Conservation (phyloP, 2,329 filamentous ascomycete species). For the Incumbomyces delicatus region DNA sequence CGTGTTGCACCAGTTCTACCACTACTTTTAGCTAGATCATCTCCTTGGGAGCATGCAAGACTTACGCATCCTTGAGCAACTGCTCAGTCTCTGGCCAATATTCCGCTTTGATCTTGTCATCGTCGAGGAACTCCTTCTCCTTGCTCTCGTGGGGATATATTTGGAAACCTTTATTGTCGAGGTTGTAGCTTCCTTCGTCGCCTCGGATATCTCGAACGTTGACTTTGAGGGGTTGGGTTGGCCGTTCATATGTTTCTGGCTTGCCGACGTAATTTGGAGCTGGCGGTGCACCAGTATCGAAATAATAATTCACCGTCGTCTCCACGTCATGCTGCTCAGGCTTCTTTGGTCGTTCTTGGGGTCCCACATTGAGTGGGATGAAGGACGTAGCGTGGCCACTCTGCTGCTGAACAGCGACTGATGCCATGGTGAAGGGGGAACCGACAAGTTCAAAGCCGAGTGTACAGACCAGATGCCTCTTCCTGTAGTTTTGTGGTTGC, state of each 20-base stretch:
- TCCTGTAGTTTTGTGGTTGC: not conserved
- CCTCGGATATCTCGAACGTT: slow-evolving; percentile 37
- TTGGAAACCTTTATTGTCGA: slow-evolving; percentile 34
- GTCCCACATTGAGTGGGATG: slow-evolving; percentile 15
- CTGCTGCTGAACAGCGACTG: slow-evolving; percentile 19
- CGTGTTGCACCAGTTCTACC: slow-evolving; percentile 47
- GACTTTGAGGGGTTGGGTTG: slow-evolving; percentile 17
- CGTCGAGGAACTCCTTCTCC: slow-evolving; percentile 28
- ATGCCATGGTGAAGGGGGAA: slow-evolving; percentile 18
- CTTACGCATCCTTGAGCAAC: slow-evolving; percentile 27
- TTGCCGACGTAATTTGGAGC: slow-evolving; percentile 20
- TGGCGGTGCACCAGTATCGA: slow-evolving; percentile 22
- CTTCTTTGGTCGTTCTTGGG: slow-evolving; percentile 2
- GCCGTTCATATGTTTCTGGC: slow-evolving; percentile 22
- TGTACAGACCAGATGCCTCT: not conserved
- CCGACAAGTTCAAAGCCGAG: no score
- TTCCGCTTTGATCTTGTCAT: slow-evolving; percentile 25
- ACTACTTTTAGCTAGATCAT: no score
- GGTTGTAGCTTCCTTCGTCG: slow-evolving; percentile 32
- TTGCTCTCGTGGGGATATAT: slow-evolving; percentile 27
- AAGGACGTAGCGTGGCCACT: slow-evolving; percentile 20
- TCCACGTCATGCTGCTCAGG: slow-evolving; percentile 19
- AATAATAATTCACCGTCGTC: slow-evolving; percentile 22
- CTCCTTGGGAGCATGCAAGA: not conserved
- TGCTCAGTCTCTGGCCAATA: slow-evolving; percentile 30